A percentile compares a stretch with the other conserved stretches of the same genome.
These are phyloP conservation scores for Carex sylvatica DNA, from an alignment of 202 grass and related monocot genomes.

Conservation along the genomic window DNA sequence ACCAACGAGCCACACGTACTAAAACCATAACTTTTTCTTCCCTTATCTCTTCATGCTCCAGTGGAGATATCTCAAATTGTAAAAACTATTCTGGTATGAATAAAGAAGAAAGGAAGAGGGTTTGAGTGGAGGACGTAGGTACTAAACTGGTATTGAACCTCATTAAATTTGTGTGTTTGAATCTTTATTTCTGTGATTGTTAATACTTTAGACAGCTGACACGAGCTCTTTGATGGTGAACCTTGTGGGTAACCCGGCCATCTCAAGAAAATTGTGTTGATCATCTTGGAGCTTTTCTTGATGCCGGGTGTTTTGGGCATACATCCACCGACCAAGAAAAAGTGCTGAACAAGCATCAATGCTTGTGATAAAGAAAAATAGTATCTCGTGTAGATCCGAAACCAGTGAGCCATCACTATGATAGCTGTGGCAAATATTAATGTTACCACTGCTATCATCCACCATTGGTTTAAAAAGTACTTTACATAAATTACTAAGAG, in stretches of 20 bases:
- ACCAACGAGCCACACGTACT: slow-evolving; percentile 43
- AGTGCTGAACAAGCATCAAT: slow-evolving; percentile 5
- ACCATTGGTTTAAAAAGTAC: background rate
- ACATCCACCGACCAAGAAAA: background rate
- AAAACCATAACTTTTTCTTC: slow-evolving; percentile 33
- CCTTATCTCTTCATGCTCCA: background rate
- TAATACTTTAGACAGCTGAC: too few species aligned
- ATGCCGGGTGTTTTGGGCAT: background rate
- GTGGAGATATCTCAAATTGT: too few species aligned
- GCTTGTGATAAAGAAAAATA: background rate
- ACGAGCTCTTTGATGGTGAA: slow-evolving; percentile 29
- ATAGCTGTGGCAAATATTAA: background rate
- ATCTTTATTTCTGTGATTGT: too few species aligned
- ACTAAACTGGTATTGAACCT: too few species aligned
- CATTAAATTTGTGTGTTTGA: too few species aligned
- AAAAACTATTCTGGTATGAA: too few species aligned
- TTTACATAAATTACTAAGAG: background rate
- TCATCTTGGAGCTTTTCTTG: background rate
- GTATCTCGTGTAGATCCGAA: too few species aligned
- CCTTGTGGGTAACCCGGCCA: slow-evolving; percentile 34
- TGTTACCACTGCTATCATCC: background rate
- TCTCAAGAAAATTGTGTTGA: slow-evolving; percentile 19
- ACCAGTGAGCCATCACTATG: background rate
- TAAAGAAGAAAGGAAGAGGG: too few species aligned
- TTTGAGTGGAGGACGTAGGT: too few species aligned